These are phyloP conservation scores for Punica granatum DNA, from an alignment of 345 rosid species.

Conservation along the genomic window DNA sequence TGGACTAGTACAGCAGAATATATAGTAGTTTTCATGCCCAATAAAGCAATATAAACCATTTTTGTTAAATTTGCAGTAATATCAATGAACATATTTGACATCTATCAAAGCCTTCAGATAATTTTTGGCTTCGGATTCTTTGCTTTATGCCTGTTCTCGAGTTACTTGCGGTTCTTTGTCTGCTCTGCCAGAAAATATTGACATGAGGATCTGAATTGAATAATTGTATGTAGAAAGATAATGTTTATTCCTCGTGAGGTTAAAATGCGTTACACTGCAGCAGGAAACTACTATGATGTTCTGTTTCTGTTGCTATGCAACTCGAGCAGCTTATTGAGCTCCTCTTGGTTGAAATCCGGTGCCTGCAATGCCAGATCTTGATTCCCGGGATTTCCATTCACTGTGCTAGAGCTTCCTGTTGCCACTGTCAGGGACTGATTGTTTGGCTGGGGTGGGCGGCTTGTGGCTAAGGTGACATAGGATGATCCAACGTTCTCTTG, in stretches of 20 bases:
- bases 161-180: neutral
- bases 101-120: neutral
- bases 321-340: constrained; percentile 4
- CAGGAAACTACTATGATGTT: neutral
- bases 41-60: too few species aligned
- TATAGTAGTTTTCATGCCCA: too few species aligned
- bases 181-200: neutral
- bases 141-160: neutral
- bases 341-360: constrained; percentile 1
- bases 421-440: neutral
- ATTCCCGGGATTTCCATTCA: neutral
- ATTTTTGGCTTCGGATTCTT: neutral
- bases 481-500: neutral
- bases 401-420: neutral
- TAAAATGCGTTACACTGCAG: neutral
- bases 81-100: neutral
- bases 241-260: neutral
- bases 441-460: neutral
- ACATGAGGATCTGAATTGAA: neutral
- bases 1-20: too few species aligned
- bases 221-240: neutral
- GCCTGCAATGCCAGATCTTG: neutral
- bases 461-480: neutral
- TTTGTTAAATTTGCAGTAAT: neutral
- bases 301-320: neutral